Base-by-base conservation (phyloP, 495 filamentous ascomycete genomes). In the Aspergillus indologenus region DNA sequence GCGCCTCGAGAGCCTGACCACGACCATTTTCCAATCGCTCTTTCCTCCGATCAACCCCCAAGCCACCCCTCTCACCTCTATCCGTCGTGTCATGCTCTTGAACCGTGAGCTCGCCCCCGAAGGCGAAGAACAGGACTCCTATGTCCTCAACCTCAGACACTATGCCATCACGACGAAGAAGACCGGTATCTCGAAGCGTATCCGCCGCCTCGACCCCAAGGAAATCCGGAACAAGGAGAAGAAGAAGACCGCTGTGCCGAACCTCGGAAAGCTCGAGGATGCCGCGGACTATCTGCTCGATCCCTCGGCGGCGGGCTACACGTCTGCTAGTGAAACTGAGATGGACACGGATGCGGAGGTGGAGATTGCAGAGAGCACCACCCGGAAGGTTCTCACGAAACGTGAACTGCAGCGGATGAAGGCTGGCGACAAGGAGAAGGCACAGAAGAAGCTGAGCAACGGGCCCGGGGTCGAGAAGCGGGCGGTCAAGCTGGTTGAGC, bases 31-130 rank as follows among this genome's bases (percentile, higher is more conserved):
- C 76, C 94, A 97, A 71, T 95, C 90, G 2, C 84, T 99, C 40
- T 98, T 99, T 68, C 93, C 94, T 19, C 90, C 92, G 2, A 97
- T 99, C 73, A 92, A 92, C 64, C 95, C 94, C 0, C 91, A 96
- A 69, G 84, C 82, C 21, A 95, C 90, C 1, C 92, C 95, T 8
- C 80, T 98, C 31, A 84, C 87, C 44, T 91, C 90, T 14, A 96
- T 98, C 66, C 87, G 87, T 54, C 86, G 95, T 63, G 87, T 98
- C 3, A 81, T 99, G 54, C 82, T 98, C 43, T 79, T 98, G 57
- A 96, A 97, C 73, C 85, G 95, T 51, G 90, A 93, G 71, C 69
- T 71, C 9, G 26, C 68, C 9, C 24, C 71, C 20, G 61, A 71
- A 47, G 75, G 79, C 21, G 75, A 80, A 26, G 78, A 86, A 14